These are phyloP conservation scores for Magnaporthales sp. DNA, from an alignment of 2,329 filamentous ascomycete species.

Conservation along the genomic window DNA sequence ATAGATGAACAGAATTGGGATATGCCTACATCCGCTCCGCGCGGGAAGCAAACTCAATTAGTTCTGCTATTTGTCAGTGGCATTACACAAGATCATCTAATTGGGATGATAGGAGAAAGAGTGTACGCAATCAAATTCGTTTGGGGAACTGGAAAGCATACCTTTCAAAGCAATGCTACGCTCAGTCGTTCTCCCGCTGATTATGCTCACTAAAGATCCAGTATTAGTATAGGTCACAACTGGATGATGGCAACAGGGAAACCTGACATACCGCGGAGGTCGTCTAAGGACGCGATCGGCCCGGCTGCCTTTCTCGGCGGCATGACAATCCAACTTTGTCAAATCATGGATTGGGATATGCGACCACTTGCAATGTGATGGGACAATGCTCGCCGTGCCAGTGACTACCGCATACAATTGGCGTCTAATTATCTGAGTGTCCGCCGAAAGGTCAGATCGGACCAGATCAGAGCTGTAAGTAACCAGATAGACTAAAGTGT, in stretches of 20 bases:
- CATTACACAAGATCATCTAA: background rate
- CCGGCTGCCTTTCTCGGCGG: constrained; percentile 1
- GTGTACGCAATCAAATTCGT: background rate
- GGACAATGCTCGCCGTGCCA: background rate
- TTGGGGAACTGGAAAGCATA: constrained; percentile 1
- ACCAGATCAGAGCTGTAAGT: background rate
- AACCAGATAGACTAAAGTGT: too few relatives aligned
- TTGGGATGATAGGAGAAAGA: background rate
- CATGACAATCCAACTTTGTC: background rate
- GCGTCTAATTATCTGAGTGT: background rate
- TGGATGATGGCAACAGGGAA: background rate
- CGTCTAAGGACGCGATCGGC: background rate
- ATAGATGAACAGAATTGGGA: background rate
- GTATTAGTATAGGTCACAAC: background rate
- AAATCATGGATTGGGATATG: background rate
- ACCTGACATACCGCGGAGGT: background rate
- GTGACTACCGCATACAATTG: background rate
- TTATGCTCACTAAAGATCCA: constrained; percentile 11
- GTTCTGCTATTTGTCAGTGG: background rate
- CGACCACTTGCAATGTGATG: background rate
- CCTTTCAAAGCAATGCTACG: constrained; percentile 13
- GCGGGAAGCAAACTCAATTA: constrained; percentile 4
- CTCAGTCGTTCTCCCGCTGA: constrained; percentile 11
- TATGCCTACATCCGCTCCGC: constrained; percentile 2
- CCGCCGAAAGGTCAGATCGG: background rate